A percentile compares a stretch with the other conserved stretches of the same genome.
These are phyloP conservation scores for Canavalia gladiata DNA, from an alignment of 306 rosid species.

Conservation along the genomic window DNA sequence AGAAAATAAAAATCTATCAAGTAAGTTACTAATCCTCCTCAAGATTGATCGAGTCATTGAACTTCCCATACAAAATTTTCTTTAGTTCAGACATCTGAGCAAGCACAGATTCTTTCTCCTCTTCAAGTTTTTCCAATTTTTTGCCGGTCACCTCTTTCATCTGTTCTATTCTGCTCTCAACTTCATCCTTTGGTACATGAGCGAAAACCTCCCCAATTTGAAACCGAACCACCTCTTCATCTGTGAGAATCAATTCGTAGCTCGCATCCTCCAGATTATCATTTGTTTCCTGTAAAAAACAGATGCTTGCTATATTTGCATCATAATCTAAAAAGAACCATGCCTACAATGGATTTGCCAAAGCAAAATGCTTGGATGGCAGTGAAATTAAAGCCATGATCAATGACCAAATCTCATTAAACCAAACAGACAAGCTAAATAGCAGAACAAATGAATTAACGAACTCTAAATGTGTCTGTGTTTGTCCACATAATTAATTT, in stretches of 20 bases:
- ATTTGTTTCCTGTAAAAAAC: slow-evolving; percentile 58
- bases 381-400: not conserved
- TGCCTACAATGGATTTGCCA: not conserved
- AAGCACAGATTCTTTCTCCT: slow-evolving; percentile 66
- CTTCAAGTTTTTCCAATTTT: slow-evolving; percentile 64
- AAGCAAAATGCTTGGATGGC: not conserved
- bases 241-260: slow-evolving; percentile 75
- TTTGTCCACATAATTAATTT: not conserved
- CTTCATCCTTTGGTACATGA: slow-evolving; percentile 76
- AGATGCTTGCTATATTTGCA: not conserved
- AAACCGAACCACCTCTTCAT: slow-evolving; percentile 73
- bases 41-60: slow-evolving; percentile 84
- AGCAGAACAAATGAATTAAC: not conserved
- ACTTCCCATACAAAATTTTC: slow-evolving; percentile 72
- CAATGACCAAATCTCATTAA: not conserved
- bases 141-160: slow-evolving; percentile 63
- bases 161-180: slow-evolving; percentile 67
- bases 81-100: slow-evolving; percentile 73
- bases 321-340: not conserved
- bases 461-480: not conserved
- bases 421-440: not conserved
- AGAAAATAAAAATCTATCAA: slow-evolving; percentile 19
- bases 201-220: slow-evolving; percentile 79
- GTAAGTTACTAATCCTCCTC: slow-evolving; percentile 64
- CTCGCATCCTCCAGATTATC: slow-evolving; percentile 80